A percentile compares a stretch with the other conserved stretches of the same genome.
Evolutionary conservation across 805 yeast species (phyloP).

Genomic region (Ogataea populi-albae): DNA sequence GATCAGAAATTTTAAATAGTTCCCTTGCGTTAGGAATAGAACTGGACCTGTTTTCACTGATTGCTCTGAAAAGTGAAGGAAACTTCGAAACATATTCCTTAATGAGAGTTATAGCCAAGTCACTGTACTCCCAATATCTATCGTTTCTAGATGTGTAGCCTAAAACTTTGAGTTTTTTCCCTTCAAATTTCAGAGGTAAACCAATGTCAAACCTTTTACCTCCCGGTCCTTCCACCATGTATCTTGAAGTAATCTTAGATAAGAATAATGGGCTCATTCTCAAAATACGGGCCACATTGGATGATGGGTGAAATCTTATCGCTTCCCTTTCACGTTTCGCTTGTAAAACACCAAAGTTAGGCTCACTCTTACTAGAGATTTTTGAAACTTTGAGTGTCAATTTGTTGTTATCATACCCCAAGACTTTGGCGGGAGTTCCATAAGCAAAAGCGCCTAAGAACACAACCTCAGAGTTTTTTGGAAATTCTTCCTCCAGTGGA

Average conservation of each 20-base stretch:
- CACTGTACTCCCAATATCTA: constrained; percentile 81
- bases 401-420: constrained; percentile 47
- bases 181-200: constrained; percentile 78
- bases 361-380: constrained; percentile 50
- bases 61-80: constrained; percentile 52
- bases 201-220: constrained; percentile 68
- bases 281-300: constrained; percentile 57
- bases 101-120: constrained; percentile 65
- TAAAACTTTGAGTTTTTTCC: constrained; percentile 73
- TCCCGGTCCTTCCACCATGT: constrained; percentile 52
- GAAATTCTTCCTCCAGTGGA: constrained; percentile 81
- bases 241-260: constrained; percentile 75
- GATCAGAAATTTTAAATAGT: constrained; percentile 38
- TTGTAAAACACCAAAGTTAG: constrained; percentile 60
- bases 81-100: constrained; percentile 59
- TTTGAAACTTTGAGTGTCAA: constrained; percentile 54
- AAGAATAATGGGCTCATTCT: constrained; percentile 61
- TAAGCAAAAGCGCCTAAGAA: constrained; percentile 85
- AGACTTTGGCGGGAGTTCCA: constrained; percentile 72
- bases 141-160: constrained; percentile 74
- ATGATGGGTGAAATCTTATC: constrained; percentile 62
- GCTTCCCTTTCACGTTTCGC: constrained; percentile 54
- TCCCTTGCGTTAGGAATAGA: constrained; percentile 38
- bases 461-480: constrained; percentile 64
- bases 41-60: constrained; percentile 23